Conservation (phyloP, 345 rosid species). For the Melaleuca alternifolia region DNA sequence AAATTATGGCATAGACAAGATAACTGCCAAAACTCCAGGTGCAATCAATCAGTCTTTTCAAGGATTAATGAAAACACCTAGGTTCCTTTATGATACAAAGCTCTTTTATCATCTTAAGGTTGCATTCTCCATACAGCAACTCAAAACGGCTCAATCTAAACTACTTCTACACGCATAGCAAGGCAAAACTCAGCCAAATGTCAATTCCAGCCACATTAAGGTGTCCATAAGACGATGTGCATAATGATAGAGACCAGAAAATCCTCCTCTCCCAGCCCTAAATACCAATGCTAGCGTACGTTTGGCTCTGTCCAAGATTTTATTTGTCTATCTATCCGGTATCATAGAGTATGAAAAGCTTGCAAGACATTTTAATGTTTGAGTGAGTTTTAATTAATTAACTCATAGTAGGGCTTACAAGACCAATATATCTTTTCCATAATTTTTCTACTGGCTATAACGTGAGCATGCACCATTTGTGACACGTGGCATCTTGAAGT, state of each 20-base stretch:
- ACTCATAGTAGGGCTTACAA: background rate
- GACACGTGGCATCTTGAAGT: background rate
- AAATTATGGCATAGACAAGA: background rate
- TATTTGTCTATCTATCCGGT: background rate
- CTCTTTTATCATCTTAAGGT: background rate
- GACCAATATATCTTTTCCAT: background rate
- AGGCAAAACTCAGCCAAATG: background rate
- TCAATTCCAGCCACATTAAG: background rate
- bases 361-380: background rate
- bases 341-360: background rate
- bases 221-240: background rate
- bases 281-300: background rate
- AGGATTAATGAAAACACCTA: background rate
- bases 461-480: background rate
- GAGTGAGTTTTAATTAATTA: background rate
- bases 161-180: background rate
- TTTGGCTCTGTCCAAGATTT: background rate
- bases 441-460: background rate
- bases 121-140: background rate
- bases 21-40: background rate
- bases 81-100: background rate
- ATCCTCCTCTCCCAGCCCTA: background rate
- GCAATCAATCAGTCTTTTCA: background rate
- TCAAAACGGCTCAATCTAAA: background rate
- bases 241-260: background rate